phyloP scores from a whole-genome alignment of 2,329 filamentous ascomycete genomes.

The Parastagonospora nodorum region DNA sequence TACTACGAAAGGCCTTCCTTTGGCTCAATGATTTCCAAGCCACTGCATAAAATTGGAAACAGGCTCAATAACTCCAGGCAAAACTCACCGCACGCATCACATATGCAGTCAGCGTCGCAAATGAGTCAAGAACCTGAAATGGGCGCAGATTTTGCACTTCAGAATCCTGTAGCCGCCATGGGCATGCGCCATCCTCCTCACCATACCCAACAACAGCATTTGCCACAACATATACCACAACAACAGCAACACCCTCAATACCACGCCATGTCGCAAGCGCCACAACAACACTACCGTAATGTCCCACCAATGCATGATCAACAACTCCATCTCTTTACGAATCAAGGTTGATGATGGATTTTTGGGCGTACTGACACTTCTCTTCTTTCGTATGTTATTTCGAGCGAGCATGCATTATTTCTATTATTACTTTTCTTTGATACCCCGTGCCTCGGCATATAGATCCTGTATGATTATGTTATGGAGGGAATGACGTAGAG shows the following conservation, averaged over 20 bases:
- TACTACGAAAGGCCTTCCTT: slow-evolving; percentile 44
- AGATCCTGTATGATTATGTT: slow-evolving; percentile 22
- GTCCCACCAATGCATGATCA: slow-evolving; percentile 26
- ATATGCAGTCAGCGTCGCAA: slow-evolving; percentile 25
- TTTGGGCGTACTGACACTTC: background rate
- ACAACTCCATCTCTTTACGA: slow-evolving; percentile 29
- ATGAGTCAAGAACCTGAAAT: slow-evolving; percentile 29
- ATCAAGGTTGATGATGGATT: slow-evolving; percentile 16
- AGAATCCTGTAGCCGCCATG: slow-evolving; percentile 22
- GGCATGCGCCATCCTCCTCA: slow-evolving; percentile 27
- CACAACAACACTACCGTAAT: slow-evolving; percentile 22
- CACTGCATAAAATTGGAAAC: slow-evolving; percentile 39
- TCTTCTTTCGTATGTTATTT: slow-evolving; percentile 5
- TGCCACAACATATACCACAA: slow-evolving; percentile 20
- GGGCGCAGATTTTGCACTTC: slow-evolving; percentile 28
- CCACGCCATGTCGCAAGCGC: slow-evolving; percentile 27
- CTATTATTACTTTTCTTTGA: slow-evolving; percentile 18
- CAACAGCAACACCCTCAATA: slow-evolving; percentile 27
- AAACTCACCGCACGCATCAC: slow-evolving; percentile 24
- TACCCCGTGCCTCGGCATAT: slow-evolving; percentile 26
- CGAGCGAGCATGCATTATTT: slow-evolving; percentile 23
- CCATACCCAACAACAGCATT: slow-evolving; percentile 19
- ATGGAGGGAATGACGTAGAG: background rate
- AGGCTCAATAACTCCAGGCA: slow-evolving; percentile 31
- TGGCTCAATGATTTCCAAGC: slow-evolving; percentile 42